These are phyloP conservation scores for Themeda triandra DNA, from an alignment of 176 grass and related monocot species.

Conservation along the genomic window DNA sequence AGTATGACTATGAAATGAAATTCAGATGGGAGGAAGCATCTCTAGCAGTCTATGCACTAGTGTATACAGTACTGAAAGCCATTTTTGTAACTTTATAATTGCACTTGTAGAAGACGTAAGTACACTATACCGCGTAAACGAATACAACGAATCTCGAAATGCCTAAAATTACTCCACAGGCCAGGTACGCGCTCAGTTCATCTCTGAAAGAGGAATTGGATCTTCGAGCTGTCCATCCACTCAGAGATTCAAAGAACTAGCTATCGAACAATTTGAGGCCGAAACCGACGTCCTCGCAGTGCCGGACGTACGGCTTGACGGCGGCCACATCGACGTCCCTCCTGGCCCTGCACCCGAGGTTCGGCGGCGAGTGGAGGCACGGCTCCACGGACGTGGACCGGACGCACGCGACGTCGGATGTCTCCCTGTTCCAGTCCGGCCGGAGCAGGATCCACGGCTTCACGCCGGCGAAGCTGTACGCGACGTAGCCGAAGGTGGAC, in stretches of 20 bases:
- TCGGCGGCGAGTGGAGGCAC: constrained; percentile 86
- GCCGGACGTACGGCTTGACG: constrained; percentile 61
- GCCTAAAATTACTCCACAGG: constrained; percentile 29
- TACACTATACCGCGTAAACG: background rate
- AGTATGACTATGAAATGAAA: background rate
- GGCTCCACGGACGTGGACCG: constrained; percentile 74
- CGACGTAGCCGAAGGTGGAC: constrained; percentile 93
- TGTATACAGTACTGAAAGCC: background rate
- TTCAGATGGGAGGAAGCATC: background rate
- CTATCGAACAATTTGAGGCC: constrained; percentile 74
- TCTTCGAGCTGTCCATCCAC: background rate
- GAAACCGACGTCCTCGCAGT: constrained; percentile 78
- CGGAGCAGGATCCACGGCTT: constrained; percentile 86
- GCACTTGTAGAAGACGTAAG: background rate
- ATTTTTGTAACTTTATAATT: constrained; percentile 5
- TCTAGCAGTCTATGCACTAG: background rate
- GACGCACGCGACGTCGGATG: constrained; percentile 53
- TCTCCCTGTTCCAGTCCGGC: constrained; percentile 59
- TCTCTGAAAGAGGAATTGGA: background rate
- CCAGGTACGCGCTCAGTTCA: background rate
- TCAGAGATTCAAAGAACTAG: constrained; percentile 24
- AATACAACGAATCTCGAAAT: constrained; percentile 23
- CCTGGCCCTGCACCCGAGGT: constrained; percentile 54
- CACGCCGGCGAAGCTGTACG: constrained; percentile 72
- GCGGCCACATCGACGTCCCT: constrained; percentile 55